Percentiles rank a stretch among this genome's conserved stretches.
Conservation (phyloP, 768 basidiomycete genomes). For the Lactarius vividus region DNA sequence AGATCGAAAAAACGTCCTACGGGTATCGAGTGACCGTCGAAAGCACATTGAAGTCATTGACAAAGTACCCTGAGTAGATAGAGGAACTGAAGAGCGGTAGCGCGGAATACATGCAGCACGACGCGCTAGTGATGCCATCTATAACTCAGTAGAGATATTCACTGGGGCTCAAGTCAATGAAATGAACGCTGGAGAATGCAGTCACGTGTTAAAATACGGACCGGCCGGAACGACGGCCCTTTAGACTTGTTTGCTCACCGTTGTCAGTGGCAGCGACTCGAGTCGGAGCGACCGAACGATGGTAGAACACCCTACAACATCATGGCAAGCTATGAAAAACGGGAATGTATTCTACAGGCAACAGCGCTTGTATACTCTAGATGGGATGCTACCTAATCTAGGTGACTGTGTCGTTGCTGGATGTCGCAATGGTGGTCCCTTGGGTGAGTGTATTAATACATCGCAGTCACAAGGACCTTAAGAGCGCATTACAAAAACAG, state of each 20-base stretch:
- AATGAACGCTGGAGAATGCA: not conserved
- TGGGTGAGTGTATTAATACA: slow-evolving; percentile 52
- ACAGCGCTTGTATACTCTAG: slow-evolving; percentile 79
- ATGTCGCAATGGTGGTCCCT: slow-evolving; percentile 83
- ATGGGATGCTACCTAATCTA: slow-evolving; percentile 75
- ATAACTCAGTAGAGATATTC: not conserved
- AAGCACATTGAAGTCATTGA: not conserved
- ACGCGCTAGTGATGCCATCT: slow-evolving; percentile 7
- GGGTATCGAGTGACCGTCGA: not conserved
- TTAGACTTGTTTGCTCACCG: not conserved
- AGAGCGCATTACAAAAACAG: slow-evolving; percentile 39
- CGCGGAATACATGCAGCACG: not conserved
- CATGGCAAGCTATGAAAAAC: slow-evolving; percentile 91
- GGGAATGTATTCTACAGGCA: slow-evolving; percentile 85
- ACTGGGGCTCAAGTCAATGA: not conserved
- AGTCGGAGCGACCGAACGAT: slow-evolving; percentile 32
- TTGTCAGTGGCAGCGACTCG: not conserved
- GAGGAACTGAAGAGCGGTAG: not conserved
- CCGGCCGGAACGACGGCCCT: not conserved
- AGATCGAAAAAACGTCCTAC: slow-evolving; percentile 12
- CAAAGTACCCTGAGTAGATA: not conserved
- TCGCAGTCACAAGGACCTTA: slow-evolving; percentile 1
- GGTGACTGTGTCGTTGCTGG: slow-evolving; percentile 77
- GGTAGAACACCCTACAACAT: slow-evolving; percentile 69
- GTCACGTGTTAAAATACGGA: not conserved